Conservation (phyloP, 2,329 filamentous ascomycete genomes). For the Geosmithia morbida region DNA sequence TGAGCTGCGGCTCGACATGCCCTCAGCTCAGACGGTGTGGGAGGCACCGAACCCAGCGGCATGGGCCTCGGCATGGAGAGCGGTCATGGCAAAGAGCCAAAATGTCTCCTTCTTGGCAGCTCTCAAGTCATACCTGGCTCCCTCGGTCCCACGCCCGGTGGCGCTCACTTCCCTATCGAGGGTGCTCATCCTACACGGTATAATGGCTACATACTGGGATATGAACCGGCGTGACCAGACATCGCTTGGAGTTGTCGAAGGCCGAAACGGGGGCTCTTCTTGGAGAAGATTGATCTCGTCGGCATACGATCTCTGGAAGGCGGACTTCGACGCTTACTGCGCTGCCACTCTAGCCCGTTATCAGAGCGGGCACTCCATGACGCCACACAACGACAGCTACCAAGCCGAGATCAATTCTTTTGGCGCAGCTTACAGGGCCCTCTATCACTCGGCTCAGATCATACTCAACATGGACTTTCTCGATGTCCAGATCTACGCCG, state of each 20-base stretch:
- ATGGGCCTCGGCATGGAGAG: constrained; percentile 27
- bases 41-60: constrained; percentile 37
- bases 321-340: constrained; percentile 39
- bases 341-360: constrained; percentile 7
- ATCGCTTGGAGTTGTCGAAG: constrained; percentile 28
- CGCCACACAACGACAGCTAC: constrained; percentile 2
- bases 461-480: constrained; percentile 43
- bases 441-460: constrained; percentile 44
- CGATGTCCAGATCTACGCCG: constrained; percentile 48
- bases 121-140: constrained; percentile 40
- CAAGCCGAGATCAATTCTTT: constrained; percentile 27
- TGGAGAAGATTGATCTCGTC: constrained; percentile 36
- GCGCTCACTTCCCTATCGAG: constrained; percentile 35
- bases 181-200: constrained; percentile 40
- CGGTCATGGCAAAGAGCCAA: constrained; percentile 7
- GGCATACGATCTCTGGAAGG: constrained; percentile 43
- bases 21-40: constrained; percentile 40
- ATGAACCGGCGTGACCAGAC: constrained; percentile 48
- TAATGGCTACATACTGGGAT: constrained; percentile 50
- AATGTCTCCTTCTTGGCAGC: constrained; percentile 30
- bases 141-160: constrained; percentile 19
- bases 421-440: constrained; percentile 31
- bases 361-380: constrained; percentile 1
- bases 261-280: constrained; percentile 2
- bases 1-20: constrained; percentile 40